Conservation (phyloP, 2,329 filamentous ascomycete species). For the Arthroderma uncinatum region DNA sequence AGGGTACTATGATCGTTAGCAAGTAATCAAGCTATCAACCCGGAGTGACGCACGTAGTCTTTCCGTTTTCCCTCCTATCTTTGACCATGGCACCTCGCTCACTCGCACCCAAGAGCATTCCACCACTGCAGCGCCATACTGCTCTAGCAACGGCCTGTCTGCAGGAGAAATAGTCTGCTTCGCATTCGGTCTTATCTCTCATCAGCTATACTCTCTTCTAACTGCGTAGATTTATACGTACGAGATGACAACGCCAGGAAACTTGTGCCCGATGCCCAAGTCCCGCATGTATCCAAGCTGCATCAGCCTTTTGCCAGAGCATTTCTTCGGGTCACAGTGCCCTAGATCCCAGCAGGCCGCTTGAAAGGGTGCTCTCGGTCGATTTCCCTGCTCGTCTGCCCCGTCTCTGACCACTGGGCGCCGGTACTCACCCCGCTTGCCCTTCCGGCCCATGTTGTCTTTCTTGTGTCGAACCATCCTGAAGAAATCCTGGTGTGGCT, state of each 20-base stretch:
- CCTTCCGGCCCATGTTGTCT: conserved; percentile 60
- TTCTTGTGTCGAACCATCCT: conserved; percentile 94
- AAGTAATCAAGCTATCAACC: background rate
- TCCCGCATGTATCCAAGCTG: conserved; percentile 86
- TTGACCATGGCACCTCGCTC: conserved; percentile 77
- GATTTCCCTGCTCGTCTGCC: conserved; percentile 30
- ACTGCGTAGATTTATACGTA: conserved; percentile 23
- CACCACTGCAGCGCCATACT: conserved; percentile 86
- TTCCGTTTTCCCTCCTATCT: conserved; percentile 89
- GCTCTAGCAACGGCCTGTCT: conserved; percentile 69
- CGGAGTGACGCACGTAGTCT: conserved; percentile 44
- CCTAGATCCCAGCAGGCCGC: conserved; percentile 96
- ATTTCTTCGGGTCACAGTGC: conserved; percentile 94
- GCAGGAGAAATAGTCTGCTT: conserved; percentile 74
- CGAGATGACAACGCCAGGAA: conserved; percentile 83
- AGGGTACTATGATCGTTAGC: conserved; percentile 50
- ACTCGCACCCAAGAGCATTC: conserved; percentile 96
- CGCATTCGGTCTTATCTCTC: conserved; percentile 57
- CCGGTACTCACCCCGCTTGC: conserved; percentile 57
- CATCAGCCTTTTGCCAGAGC: conserved; percentile 91
- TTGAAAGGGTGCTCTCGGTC: conserved; percentile 53
- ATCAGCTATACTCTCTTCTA: conserved; percentile 3
- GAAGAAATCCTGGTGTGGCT: background rate
- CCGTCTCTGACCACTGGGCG: conserved; percentile 31
- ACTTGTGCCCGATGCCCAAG: conserved; percentile 81